Evolutionary conservation across 179 eudicot species (phyloP).

Genomic region (Amaranthus tricolor): DNA sequence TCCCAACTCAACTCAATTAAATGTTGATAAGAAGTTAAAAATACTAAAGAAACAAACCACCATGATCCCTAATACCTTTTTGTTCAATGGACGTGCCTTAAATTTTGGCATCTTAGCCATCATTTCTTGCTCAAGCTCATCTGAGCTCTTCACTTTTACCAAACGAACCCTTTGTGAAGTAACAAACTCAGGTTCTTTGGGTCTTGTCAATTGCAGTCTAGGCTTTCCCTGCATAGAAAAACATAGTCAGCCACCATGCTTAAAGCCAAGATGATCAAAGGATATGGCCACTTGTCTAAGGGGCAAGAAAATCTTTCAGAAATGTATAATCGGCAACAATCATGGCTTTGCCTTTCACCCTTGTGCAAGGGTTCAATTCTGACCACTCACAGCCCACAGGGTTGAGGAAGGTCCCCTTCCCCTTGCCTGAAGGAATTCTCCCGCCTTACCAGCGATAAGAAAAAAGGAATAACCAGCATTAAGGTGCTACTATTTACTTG

Average conservation of each 20-base stretch:
- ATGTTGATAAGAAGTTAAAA: not conserved
- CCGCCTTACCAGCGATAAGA: not conserved
- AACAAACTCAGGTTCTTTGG: constrained; percentile 87
- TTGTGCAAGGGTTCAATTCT: no score
- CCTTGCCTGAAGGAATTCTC: no score
- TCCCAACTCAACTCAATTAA: not conserved
- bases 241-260: constrained; percentile 30
- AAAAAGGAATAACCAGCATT: not conserved
- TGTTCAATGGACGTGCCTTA: constrained; percentile 83
- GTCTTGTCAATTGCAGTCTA: constrained; percentile 75
- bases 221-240: constrained; percentile 42
- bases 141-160: constrained; percentile 72
- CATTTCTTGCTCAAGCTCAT: constrained; percentile 94
- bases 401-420: no score
- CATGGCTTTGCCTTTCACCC: no score
- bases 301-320: not conserved
- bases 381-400: no score
- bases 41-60: not conserved
- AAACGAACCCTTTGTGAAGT: constrained; percentile 79
- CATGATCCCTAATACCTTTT: constrained; percentile 48
- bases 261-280: constrained; percentile 10
- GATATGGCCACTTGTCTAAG: not conserved
- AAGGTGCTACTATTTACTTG: constrained; percentile 33
- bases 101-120: constrained; percentile 98
- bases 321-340: no score